phyloP scores from a whole-genome alignment of 345 rosid genomes.

The Gossypium stocksii region DNA sequence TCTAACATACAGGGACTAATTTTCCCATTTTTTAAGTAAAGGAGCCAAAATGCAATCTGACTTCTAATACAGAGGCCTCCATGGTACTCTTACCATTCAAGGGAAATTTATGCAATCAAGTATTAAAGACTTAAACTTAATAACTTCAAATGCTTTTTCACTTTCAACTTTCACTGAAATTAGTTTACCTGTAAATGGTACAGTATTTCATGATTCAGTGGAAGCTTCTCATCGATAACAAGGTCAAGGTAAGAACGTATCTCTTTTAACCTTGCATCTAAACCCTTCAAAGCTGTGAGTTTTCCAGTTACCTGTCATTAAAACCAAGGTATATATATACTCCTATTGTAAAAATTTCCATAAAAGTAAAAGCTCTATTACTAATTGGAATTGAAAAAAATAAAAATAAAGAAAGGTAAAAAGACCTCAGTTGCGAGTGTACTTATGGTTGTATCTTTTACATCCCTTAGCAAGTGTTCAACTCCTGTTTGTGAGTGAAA shows the following conservation, averaged over 20 bases:
- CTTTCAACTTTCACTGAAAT: neutral
- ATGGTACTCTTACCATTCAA: too few species aligned
- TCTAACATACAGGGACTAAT: too few species aligned
- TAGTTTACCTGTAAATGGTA: slow-evolving; percentile 59
- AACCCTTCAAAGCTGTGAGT: slow-evolving; percentile 59
- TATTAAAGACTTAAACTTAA: neutral
- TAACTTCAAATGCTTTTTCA: neutral
- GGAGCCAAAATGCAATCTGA: too few species aligned
- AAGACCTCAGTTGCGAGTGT: slow-evolving; percentile 64
- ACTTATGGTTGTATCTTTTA: slow-evolving; percentile 68
- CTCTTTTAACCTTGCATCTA: slow-evolving; percentile 59
- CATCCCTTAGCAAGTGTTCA: slow-evolving; percentile 63
- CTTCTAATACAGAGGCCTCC: too few species aligned
- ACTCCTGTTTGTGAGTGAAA: slow-evolving; percentile 40
- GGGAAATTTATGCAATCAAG: neutral
- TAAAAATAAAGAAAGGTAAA: neutral
- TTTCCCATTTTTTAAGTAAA: too few species aligned
- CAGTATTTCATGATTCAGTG: slow-evolving; percentile 58
- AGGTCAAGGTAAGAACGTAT: slow-evolving; percentile 57
- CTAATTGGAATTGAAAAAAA: neutral
- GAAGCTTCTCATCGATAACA: slow-evolving; percentile 59
- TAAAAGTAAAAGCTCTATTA: neutral
- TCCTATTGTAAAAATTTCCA: neutral
- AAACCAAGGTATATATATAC: neutral
- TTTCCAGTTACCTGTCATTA: slow-evolving; percentile 52